Percentiles rank a stretch among this genome's conserved stretches.
phyloP scores from a whole-genome alignment of 2,329 filamentous ascomycete genomes.

The Alternaria sp. region DNA sequence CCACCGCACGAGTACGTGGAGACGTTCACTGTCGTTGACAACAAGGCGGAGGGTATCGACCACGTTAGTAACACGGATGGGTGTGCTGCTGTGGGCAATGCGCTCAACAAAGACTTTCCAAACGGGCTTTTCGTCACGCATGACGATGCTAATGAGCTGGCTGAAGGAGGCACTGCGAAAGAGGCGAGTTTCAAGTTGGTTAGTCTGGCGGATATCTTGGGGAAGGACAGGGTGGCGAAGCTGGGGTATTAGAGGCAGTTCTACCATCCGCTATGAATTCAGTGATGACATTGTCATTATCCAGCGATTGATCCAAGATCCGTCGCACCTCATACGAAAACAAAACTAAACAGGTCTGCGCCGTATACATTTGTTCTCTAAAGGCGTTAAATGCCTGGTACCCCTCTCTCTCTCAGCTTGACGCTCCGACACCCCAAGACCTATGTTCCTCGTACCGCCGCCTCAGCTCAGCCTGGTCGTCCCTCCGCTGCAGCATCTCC shows the following conservation, averaged over 20 bases:
- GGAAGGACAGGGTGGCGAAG: conserved; percentile 24
- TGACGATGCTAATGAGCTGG: conserved; percentile 61
- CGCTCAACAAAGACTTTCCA: conserved; percentile 48
- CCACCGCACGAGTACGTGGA: conserved; percentile 58
- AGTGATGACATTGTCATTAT: not conserved
- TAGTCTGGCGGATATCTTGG: conserved; percentile 36
- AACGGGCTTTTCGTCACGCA: conserved; percentile 59
- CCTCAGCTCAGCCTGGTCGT: not conserved
- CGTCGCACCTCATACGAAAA: not conserved
- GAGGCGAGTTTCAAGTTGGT: conserved; percentile 60
- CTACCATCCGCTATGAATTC: not conserved
- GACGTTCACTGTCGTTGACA: conserved; percentile 57
- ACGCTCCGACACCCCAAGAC: not conserved
- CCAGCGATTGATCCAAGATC: not conserved
- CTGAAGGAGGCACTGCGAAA: conserved; percentile 53
- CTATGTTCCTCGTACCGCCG: not conserved
- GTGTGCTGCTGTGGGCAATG: conserved; percentile 55
- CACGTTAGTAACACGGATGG: conserved; percentile 63
- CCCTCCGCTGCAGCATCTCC: not conserved
- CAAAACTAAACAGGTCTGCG: not conserved
- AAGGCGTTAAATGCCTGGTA: not conserved
- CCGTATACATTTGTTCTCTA: too few species aligned
- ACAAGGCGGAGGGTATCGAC: conserved; percentile 54
- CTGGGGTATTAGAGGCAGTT: conserved; percentile 26
- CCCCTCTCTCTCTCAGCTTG: not conserved